phyloP scores from a whole-genome alignment of 2,329 filamentous ascomycete genomes.

The Colletotrichum sp. region DNA sequence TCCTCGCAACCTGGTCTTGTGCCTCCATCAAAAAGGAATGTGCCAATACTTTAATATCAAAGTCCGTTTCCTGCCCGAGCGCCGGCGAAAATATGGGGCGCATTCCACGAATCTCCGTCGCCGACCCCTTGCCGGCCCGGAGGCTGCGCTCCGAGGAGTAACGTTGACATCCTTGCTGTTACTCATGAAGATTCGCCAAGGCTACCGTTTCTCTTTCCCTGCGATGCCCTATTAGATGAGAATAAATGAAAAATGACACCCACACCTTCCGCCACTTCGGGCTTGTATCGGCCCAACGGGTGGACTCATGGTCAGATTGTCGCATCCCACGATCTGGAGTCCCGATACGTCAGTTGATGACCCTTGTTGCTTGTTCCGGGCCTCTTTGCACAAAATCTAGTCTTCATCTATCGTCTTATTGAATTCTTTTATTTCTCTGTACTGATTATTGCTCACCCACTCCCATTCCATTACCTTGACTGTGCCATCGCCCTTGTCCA shows the following conservation, averaged over 20 bases:
- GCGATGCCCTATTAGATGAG: not conserved
- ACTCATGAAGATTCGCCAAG: not conserved
- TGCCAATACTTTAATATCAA: not conserved
- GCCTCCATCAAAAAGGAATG: not conserved
- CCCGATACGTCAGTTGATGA: not conserved
- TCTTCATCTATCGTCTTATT: no score
- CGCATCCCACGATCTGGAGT: not conserved
- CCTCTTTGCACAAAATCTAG: not conserved
- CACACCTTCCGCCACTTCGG: not conserved
- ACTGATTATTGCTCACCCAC: not conserved
- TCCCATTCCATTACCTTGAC: not conserved
- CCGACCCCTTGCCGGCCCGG: not conserved
- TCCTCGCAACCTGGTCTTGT: not conserved
- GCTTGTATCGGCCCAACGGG: not conserved
- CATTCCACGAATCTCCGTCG: conserved; percentile 3
- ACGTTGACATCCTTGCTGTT: not conserved
- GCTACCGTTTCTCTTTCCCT: not conserved
- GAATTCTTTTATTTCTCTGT: not conserved
- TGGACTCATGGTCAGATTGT: not conserved
- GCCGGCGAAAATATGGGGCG: not conserved
- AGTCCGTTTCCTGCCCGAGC: not conserved
- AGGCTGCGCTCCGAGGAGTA: not conserved
- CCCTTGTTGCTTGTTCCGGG: accelerated
- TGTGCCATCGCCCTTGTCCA: not conserved
- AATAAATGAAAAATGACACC: not conserved